Conservation (phyloP, 306 rosid species). For the Lotus japonicus region DNA sequence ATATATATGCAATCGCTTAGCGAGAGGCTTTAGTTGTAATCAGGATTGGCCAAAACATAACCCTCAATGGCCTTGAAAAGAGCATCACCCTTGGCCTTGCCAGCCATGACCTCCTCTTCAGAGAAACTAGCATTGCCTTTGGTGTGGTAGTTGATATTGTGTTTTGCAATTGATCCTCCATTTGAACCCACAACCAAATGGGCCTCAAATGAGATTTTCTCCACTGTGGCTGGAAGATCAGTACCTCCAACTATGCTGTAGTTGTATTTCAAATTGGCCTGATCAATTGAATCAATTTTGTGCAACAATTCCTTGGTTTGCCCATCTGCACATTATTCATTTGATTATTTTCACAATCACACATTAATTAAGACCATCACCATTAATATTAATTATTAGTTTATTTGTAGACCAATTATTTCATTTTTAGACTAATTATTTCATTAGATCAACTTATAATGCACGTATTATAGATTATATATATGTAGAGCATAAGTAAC, state of each 20-base stretch:
- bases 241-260: conserved; percentile 36
- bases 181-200: conserved; percentile 17
- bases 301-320: conserved; percentile 22
- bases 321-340: conserved; percentile 7
- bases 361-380: too few species aligned
- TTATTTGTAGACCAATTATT: too few species aligned
- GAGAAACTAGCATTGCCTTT: conserved; percentile 21
- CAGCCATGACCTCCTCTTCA: conserved; percentile 21
- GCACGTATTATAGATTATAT: too few species aligned
- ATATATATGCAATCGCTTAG: not conserved
- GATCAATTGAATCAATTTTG: conserved; percentile 22
- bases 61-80: conserved; percentile 38
- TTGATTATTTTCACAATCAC: not conserved
- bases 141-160: not conserved
- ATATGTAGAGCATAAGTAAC: too few species aligned
- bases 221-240: conserved; percentile 17
- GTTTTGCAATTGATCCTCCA: conserved; percentile 33
- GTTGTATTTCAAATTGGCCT: not conserved
- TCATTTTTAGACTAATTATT: too few species aligned
- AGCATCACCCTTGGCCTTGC: conserved; percentile 29
- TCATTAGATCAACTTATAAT: too few species aligned
- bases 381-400: too few species aligned
- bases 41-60: conserved; percentile 30
- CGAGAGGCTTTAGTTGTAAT: not conserved
- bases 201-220: conserved; percentile 25